Evolutionary conservation across 2,329 filamentous ascomycete species (phyloP).

Genomic region (Talaromyces sp.): DNA sequence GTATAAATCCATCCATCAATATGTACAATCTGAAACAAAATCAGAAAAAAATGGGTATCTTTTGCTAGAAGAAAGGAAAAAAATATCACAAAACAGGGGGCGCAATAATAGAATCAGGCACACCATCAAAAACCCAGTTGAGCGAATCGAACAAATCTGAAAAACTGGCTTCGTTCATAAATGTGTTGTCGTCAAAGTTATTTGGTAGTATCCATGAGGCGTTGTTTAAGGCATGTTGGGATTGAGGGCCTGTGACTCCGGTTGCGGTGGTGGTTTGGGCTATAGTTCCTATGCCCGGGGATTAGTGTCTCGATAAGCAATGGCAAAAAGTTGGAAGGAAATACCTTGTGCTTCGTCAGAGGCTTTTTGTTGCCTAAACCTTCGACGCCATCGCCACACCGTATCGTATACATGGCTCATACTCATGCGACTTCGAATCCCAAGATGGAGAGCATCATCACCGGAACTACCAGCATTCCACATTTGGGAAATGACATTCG

Average conservation of each 20-base stretch:
- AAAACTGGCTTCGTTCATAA: conserved; percentile 48
- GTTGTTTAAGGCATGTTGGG: conserved; percentile 28
- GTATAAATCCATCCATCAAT: not conserved
- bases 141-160: conserved; percentile 79
- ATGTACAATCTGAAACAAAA: not conserved
- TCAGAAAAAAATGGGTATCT: not conserved
- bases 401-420: conserved; percentile 63
- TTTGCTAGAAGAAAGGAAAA: not conserved
- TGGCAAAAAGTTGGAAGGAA: conserved; percentile 1
- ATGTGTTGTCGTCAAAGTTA: conserved; percentile 34
- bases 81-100: conserved; percentile 29
- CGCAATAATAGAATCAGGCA: conserved; percentile 58
- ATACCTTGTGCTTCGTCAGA: conserved; percentile 63
- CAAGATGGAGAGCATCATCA: conserved; percentile 50
- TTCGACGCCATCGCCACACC: conserved; percentile 61
- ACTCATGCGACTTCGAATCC: conserved; percentile 60
- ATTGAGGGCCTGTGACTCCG: conserved; percentile 25
- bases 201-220: conserved; percentile 29
- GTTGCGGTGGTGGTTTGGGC: conserved; percentile 34
- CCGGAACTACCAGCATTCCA: conserved; percentile 49
- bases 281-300: conserved; percentile 17
- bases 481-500: conserved; percentile 60
- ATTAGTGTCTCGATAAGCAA: conserved; percentile 15
- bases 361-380: conserved; percentile 57
- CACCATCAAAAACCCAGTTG: conserved; percentile 85